These are phyloP conservation scores for Calonectria fujianensis DNA, from an alignment of 2,329 filamentous ascomycete species.

Conservation along the genomic window DNA sequence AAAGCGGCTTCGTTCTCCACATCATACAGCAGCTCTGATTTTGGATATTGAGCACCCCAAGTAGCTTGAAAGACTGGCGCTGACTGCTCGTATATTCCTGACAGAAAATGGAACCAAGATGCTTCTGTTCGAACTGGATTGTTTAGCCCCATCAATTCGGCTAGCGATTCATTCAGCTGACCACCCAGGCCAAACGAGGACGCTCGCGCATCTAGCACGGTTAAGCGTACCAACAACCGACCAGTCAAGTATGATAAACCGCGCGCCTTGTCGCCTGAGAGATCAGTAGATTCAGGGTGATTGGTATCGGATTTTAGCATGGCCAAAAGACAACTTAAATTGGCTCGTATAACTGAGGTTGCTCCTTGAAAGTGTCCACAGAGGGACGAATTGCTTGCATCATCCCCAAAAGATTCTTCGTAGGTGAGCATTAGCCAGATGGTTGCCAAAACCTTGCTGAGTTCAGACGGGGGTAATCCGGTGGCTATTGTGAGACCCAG, in stretches of 20 bases:
- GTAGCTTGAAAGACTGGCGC: background rate
- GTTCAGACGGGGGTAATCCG: background rate
- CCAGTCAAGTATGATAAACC: slow-evolving; percentile 13
- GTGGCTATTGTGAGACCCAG: background rate
- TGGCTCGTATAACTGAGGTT: background rate
- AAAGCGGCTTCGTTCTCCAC: slow-evolving; percentile 19
- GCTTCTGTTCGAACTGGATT: background rate
- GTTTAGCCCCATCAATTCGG: slow-evolving; percentile 5
- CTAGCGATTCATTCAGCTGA: slow-evolving; percentile 14
- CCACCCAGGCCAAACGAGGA: slow-evolving; percentile 22
- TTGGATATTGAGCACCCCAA: slow-evolving; percentile 16
- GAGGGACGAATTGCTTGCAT: background rate
- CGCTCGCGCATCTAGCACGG: slow-evolving; percentile 13
- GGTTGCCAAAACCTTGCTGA: slow-evolving; percentile 6
- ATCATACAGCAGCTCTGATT: slow-evolving; percentile 8
- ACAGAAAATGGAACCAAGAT: slow-evolving; percentile 19
- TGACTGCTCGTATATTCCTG: slow-evolving; percentile 23
- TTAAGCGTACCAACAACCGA: slow-evolving; percentile 11
- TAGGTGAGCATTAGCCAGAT: slow-evolving; percentile 18
- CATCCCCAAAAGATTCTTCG: slow-evolving; percentile 22
- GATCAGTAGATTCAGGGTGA: rapidly evolving
- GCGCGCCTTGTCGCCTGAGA: background rate
- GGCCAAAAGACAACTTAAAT: background rate
- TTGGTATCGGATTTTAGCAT: background rate
- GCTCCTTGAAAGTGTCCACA: slow-evolving; percentile 1